Percentiles rank a stretch among this genome's conserved stretches.
Evolutionary conservation across 371 early-diverging fungal species (phyloP).

Genomic region (Rhizomucor pusillus): DNA sequence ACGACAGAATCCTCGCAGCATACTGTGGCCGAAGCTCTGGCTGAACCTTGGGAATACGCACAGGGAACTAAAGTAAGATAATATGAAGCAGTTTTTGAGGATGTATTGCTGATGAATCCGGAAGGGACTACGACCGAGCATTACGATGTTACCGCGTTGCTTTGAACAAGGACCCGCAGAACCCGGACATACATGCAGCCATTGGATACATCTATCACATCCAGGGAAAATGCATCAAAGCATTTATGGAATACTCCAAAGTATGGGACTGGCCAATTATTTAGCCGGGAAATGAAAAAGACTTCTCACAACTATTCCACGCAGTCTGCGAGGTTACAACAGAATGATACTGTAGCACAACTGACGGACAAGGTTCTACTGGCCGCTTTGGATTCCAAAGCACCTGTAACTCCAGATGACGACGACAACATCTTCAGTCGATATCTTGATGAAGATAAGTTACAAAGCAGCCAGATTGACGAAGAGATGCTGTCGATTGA

Average conservation of each 20-base stretch:
- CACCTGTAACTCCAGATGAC: background rate
- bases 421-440: constrained; percentile 4
- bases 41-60: constrained; percentile 72
- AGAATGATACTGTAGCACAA: too few species aligned
- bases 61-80: constrained; percentile 60
- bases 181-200: constrained; percentile 25
- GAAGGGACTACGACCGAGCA: constrained; percentile 50
- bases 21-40: constrained; percentile 62
- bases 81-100: too few species aligned
- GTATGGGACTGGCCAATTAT: too few species aligned
- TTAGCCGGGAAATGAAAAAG: too few species aligned
- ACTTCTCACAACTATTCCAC: too few species aligned
- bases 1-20: constrained; percentile 29
- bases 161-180: constrained; percentile 30
- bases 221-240: constrained; percentile 38
- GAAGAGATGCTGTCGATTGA: constrained; percentile 7
- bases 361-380: too few species aligned
- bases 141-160: constrained; percentile 48
- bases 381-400: background rate
- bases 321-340: too few species aligned
- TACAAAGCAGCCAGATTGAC: background rate
- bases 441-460: background rate
- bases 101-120: background rate
- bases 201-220: constrained; percentile 54
- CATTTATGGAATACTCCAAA: constrained; percentile 52